A percentile compares a stretch with the other conserved stretches of the same genome.
These are phyloP conservation scores for Sporothrix protearum DNA, from an alignment of 2,329 filamentous ascomycete species.

Conservation along the genomic window DNA sequence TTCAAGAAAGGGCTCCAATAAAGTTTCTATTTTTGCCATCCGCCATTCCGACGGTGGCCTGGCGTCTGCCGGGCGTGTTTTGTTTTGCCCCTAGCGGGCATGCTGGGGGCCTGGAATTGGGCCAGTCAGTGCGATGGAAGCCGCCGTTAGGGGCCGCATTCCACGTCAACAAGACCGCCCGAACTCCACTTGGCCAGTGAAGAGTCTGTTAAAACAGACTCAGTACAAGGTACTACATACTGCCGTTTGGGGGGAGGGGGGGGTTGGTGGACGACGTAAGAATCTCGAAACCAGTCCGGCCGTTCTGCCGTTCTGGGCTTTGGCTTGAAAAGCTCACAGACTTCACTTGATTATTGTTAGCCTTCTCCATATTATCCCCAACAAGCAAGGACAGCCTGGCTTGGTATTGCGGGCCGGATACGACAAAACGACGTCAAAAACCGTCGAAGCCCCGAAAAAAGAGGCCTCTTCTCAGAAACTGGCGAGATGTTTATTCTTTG, in stretches of 20 bases:
- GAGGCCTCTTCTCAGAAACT: constrained; percentile 2
- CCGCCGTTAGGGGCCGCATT: background rate
- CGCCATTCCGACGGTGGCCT: constrained; percentile 10
- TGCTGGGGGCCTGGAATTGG: background rate
- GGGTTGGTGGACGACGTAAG: background rate
- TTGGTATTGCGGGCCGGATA: constrained; percentile 7
- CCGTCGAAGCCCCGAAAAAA: background rate
- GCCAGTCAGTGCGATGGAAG: background rate
- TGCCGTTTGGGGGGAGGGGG: background rate
- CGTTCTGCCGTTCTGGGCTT: background rate
- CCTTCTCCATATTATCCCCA: background rate
- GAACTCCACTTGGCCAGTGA: background rate
- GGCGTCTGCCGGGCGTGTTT: background rate
- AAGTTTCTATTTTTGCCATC: constrained; percentile 25
- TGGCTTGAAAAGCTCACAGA: background rate
- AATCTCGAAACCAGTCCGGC: background rate
- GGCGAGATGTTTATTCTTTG: background rate
- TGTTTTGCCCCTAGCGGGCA: background rate
- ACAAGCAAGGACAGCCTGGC: constrained; percentile 8
- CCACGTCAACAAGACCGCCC: constrained; percentile 5
- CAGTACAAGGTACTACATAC: background rate
- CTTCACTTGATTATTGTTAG: background rate
- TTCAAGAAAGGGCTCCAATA: background rate
- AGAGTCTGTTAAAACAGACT: background rate
- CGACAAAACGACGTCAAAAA: background rate